phyloP scores from a whole-genome alignment of 2,329 filamentous ascomycete genomes.

The Fusarium sp. region DNA sequence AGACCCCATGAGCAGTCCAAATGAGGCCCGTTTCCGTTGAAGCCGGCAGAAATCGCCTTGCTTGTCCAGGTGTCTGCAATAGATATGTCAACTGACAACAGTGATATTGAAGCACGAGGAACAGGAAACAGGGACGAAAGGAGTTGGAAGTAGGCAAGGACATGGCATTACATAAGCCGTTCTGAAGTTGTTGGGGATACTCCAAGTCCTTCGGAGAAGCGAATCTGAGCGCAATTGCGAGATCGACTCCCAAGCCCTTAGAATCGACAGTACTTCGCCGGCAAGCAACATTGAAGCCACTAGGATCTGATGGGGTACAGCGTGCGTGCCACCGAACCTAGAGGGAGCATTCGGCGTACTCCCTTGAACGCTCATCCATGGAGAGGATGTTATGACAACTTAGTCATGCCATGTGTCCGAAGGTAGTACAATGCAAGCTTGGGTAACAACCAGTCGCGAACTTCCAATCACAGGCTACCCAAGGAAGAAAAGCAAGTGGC shows the following conservation, averaged over 20 bases:
- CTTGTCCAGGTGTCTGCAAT: slow-evolving; percentile 2
- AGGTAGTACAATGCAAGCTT: slow-evolving; percentile 26
- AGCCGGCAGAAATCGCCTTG: not conserved
- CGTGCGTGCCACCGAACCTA: no score
- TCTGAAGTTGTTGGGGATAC: not conserved
- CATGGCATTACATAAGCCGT: slow-evolving; percentile 2
- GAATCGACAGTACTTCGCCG: not conserved
- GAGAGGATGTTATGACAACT: not conserved
- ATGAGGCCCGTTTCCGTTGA: not conserved
- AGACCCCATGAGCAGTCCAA: not conserved
- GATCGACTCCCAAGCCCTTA: no score
- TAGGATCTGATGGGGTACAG: no score
- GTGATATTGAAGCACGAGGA: not conserved
- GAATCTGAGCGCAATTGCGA: not conserved
- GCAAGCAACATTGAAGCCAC: not conserved
- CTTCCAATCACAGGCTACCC: slow-evolving; percentile 6
- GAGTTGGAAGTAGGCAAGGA: not conserved
- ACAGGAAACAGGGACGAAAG: not conserved
- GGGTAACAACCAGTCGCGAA: slow-evolving; percentile 1
- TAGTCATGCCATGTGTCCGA: not conserved
- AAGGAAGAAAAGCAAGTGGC: not conserved
- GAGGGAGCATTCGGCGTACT: not conserved
- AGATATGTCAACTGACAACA: slow-evolving; percentile 6
- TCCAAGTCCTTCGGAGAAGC: not conserved
- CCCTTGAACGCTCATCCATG: not conserved